Conservation (phyloP, 495 filamentous ascomycete genomes). For the Amorphotheca resinae region DNA sequence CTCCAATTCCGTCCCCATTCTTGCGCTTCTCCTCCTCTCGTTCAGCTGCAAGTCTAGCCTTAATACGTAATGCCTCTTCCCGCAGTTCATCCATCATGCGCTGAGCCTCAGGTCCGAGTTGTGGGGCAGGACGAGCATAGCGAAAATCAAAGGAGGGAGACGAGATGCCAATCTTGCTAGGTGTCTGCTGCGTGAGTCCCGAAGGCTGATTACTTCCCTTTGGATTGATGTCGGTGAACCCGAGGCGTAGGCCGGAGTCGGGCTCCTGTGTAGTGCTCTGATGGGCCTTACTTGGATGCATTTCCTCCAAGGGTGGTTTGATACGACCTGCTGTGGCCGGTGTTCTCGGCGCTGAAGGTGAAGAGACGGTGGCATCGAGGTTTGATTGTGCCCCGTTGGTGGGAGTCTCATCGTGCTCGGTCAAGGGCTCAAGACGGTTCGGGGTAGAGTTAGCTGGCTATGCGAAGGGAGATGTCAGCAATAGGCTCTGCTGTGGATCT, state of each 20-base stretch:
- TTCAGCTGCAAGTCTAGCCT: conserved; percentile 46
- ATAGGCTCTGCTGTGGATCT: not conserved
- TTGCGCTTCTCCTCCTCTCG: conserved; percentile 32
- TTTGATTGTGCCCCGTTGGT: conserved; percentile 4
- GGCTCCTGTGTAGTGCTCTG: conserved; percentile 55
- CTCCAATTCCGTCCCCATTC: conserved; percentile 28
- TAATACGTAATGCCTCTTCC: conserved; percentile 54
- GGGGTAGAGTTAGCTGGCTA: conserved; percentile 13
- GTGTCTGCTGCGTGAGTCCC: conserved; percentile 29
- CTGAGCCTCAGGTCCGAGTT: conserved; percentile 64
- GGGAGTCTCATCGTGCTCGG: conserved; percentile 18
- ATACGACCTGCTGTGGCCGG: conserved; percentile 15
- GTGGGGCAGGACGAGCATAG: conserved; percentile 42
- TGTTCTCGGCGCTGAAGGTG: conserved; percentile 16
- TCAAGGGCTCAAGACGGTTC: conserved; percentile 13
- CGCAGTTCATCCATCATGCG: conserved; percentile 67
- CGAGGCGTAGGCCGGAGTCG: conserved; percentile 53
- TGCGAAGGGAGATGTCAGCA: not conserved
- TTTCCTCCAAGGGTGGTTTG: conserved; percentile 52
- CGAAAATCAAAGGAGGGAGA: conserved; percentile 67
- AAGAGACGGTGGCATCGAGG: conserved; percentile 13
- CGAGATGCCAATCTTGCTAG: conserved; percentile 32
- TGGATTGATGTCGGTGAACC: conserved; percentile 49
- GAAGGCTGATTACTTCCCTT: conserved; percentile 15
- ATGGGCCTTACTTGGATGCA: conserved; percentile 68